Conservation (phyloP, 331 rosid genomes). For the Malus hybrid region DNA sequence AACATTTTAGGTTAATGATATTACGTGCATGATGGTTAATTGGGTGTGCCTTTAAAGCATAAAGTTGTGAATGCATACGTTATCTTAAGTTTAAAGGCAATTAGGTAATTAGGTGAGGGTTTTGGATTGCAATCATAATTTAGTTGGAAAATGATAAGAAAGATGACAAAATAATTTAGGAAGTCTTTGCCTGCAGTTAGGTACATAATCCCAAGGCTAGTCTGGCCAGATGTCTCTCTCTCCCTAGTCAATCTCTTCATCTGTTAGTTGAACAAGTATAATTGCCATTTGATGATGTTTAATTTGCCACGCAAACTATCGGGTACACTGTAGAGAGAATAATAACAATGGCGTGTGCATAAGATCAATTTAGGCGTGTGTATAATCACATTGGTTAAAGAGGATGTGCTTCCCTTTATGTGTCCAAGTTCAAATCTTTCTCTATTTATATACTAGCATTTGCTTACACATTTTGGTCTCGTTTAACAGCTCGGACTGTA, state of each 20-base stretch:
- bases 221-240: neutral
- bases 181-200: neutral
- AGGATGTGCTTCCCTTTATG: too few species aligned
- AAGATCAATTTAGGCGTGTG: neutral
- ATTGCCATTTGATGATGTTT: constrained; percentile 16
- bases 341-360: neutral
- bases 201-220: neutral
- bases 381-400: too few species aligned
- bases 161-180: constrained; percentile 1
- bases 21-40: constrained; percentile 22
- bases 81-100: constrained; percentile 20
- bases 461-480: too few species aligned
- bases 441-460: too few species aligned
- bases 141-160: constrained; percentile 13
- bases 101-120: constrained; percentile 1
- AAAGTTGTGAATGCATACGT: constrained; percentile 8
- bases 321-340: neutral
- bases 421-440: neutral
- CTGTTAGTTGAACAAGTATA: neutral
- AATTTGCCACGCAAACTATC: constrained; percentile 7
- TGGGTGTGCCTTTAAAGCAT: constrained; percentile 15
- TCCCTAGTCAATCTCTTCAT: neutral
- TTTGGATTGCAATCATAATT: constrained; percentile 4
- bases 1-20: constrained; percentile 7
- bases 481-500: too few species aligned